Base-by-base conservation (phyloP, 495 filamentous ascomycete genomes). In the Amniculicola lignicola region DNA sequence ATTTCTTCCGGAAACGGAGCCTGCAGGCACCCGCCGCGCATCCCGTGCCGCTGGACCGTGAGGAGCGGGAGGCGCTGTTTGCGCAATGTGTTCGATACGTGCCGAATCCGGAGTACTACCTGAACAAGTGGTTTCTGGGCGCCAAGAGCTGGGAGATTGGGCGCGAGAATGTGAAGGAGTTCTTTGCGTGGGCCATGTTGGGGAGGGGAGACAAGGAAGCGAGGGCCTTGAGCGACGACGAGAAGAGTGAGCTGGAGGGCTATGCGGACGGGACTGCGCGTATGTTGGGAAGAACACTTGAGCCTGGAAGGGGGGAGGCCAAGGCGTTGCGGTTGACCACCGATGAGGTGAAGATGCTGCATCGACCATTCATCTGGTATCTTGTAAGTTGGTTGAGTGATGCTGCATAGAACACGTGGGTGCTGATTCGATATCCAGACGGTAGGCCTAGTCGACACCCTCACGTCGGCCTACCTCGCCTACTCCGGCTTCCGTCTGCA, bases 331-430 rank as follows among this genome's bases (percentile, higher is more conserved):
- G 84, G 33, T 68, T 88, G 43, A 89, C 83, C 10, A 37, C 87
- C n/a, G 85, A 88, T 64, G 64, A 69, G 18, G 75, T 87, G 35
- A 71, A 77, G 29, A 82, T 81, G 68, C 64, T 76, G 51, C 82
- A 85, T 61, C 73, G 83, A 37, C 81, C 78, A 57, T 67, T 87
- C 27, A 45, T 76, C 14, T 88, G 85, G 85, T 89, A 87, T 64
- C 57, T 71, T 27, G 72, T 77, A 62, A 64, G 78, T 61, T 56
- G 7, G 4, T 5, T 52, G 14, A 11, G 23, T 22, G 4, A 28
- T 37, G 15, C 12, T 25, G 29, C 4, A 2, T 49, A 19, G 4
- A 27, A 46, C 6, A 36, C 16, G 12, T 36, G 29, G 18, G 4
- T 19, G 10, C 9, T 44, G 14, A n/a, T 10, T 27, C 19, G 12